These are phyloP conservation scores for Clarireedia monteithiana DNA, from an alignment of 2,329 filamentous ascomycete species.

Conservation along the genomic window DNA sequence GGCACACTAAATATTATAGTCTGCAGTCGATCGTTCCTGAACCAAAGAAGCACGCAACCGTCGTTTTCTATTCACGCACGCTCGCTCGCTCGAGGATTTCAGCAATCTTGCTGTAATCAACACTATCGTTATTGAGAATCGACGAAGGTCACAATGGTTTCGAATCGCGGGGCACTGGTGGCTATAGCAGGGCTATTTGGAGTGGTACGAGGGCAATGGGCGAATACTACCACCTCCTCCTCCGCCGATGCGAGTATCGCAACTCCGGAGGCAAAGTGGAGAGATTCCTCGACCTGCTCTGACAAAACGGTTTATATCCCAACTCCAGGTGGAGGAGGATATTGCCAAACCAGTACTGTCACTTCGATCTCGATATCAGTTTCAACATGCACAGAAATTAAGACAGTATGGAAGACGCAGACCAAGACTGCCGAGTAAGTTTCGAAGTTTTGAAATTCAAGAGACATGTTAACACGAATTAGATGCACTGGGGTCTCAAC, in stretches of 20 bases:
- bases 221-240: constrained; percentile 3
- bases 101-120: constrained; percentile 16
- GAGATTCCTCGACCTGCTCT: neutral
- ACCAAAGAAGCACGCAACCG: constrained; percentile 14
- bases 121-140: constrained; percentile 19
- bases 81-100: constrained; percentile 21
- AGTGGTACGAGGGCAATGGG: constrained; percentile 12
- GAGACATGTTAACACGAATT: neutral
- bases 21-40: constrained; percentile 13
- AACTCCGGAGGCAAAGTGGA: neutral
- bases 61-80: constrained; percentile 10
- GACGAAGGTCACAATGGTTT: constrained; percentile 11
- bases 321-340: neutral
- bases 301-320: neutral
- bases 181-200: constrained; percentile 13
- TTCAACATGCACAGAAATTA: neutral
- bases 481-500: neutral
- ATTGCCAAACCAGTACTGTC: constrained; percentile 13
- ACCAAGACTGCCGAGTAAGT: neutral
- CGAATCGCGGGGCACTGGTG: constrained; percentile 5
- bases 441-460: neutral
- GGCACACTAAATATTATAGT: constrained; percentile 5
- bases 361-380: constrained; percentile 1
- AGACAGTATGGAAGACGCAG: neutral
- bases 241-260: too few species aligned